These are phyloP conservation scores for Pythium angustatum DNA, from an alignment of 352 stramenopile species.

Conservation along the genomic window DNA sequence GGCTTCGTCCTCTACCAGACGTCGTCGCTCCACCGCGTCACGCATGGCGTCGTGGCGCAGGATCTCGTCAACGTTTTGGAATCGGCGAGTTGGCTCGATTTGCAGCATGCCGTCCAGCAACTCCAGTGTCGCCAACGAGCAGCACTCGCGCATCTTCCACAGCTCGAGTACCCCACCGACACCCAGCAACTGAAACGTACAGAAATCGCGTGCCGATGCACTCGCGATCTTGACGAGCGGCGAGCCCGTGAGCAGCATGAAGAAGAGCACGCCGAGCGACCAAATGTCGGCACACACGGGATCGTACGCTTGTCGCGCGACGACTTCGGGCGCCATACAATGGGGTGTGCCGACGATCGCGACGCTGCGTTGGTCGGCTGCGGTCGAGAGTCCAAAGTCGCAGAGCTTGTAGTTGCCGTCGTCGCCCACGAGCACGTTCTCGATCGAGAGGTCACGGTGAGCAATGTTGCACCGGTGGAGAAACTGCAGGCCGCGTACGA, in stretches of 20 bases:
- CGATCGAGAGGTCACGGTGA: constrained; percentile 55
- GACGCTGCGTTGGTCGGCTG: constrained; percentile 18
- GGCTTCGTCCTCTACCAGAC: no score
- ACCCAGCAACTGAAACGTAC: constrained; percentile 7
- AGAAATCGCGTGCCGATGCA: constrained; percentile 2
- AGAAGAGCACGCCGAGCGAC: constrained; percentile 26
- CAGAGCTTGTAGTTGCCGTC: constrained; percentile 40
- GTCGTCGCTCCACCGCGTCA: no score
- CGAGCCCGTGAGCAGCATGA: constrained; percentile 27
- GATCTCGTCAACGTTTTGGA: constrained; percentile 39
- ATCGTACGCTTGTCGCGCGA: constrained; percentile 20
- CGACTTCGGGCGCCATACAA: constrained; percentile 37
- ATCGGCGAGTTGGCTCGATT: constrained; percentile 40
- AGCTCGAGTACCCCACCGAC: constrained; percentile 16
- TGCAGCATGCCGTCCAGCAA: constrained; percentile 51
- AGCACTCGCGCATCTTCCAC: constrained; percentile 20
- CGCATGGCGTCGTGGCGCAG: constrained; percentile 32
- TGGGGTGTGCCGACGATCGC: constrained; percentile 34
- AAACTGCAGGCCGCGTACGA: constrained; percentile 25
- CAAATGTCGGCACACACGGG: constrained; percentile 23
- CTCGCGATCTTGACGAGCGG: constrained; percentile 25
- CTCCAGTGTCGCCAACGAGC: constrained; percentile 31
- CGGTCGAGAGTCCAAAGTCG: constrained; percentile 57
- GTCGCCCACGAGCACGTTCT: constrained; percentile 51
- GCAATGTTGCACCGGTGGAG: constrained; percentile 40